Evolutionary conservation across 2,329 filamentous ascomycete species (phyloP).

Genomic region (Arthrobotrys musiformis): DNA sequence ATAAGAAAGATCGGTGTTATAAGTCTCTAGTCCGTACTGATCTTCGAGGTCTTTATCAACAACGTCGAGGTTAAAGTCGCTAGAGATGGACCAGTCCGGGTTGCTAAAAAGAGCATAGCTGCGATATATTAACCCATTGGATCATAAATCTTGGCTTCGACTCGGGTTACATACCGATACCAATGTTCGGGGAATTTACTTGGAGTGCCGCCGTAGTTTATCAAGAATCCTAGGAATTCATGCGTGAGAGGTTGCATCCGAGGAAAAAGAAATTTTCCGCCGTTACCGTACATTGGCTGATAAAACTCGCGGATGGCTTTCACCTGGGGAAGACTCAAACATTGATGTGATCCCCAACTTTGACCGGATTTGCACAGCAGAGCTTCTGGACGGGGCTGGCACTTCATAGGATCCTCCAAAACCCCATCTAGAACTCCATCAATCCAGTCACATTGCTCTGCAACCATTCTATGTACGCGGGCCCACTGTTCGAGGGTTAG

Average conservation of each 20-base stretch:
- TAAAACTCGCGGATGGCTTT: slow-evolving; percentile 60
- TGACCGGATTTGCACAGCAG: slow-evolving; percentile 60
- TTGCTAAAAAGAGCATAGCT: no score
- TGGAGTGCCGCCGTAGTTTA: slow-evolving; percentile 10
- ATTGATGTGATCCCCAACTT: slow-evolving; percentile 51
- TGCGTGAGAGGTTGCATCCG: slow-evolving; percentile 38
- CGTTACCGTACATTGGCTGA: slow-evolving; percentile 60
- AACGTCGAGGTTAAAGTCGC: no score
- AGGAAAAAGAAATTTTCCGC: slow-evolving; percentile 61
- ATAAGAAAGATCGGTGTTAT: no score
- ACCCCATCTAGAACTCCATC: slow-evolving; percentile 67
- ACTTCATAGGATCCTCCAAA: slow-evolving; percentile 62
- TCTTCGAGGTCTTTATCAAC: no score
- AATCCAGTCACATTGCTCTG: slow-evolving; percentile 67
- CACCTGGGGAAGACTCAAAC: slow-evolving; percentile 60
- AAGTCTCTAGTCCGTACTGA: no score
- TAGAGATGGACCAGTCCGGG: no score
- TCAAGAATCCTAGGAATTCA: slow-evolving; percentile 5
- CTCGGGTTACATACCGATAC: no score
- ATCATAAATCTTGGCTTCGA: no score
- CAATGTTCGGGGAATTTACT: no score
- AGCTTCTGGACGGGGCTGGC: slow-evolving; percentile 60
- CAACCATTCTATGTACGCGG: slow-evolving; percentile 61
- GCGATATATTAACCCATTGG: no score
- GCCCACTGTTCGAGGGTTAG: slow-evolving; percentile 60